Conservation (phyloP, 139 green algal genomes). For the Coelastrella sp. region DNA sequence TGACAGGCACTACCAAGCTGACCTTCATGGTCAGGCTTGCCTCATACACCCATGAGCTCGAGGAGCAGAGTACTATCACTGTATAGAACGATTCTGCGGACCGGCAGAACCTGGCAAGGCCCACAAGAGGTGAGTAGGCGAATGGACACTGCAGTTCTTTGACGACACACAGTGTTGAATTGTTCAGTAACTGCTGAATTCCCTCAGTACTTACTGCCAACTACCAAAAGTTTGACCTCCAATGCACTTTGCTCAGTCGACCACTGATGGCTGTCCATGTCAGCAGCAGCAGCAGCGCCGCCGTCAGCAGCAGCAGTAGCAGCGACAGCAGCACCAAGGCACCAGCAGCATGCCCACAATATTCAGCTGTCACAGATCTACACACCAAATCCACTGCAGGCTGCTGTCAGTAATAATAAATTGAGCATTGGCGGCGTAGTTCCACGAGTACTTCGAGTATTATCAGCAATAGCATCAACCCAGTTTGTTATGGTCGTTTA, state of each 20-base stretch:
- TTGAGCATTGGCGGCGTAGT: background rate
- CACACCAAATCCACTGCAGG: too few relatives aligned
- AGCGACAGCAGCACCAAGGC: too few relatives aligned
- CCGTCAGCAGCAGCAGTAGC: too few relatives aligned
- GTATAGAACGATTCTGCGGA: constrained; percentile 31
- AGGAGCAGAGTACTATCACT: constrained; percentile 1
- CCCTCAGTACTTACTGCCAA: background rate
- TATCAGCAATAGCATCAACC: background rate
- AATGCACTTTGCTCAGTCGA: too few relatives aligned
- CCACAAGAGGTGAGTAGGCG: background rate
- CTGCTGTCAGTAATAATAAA: too few relatives aligned
- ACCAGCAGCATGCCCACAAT: too few relatives aligned
- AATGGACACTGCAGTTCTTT: background rate
- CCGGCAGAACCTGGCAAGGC: constrained; percentile 18
- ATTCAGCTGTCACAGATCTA: too few relatives aligned
- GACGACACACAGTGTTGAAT: background rate
- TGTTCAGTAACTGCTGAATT: background rate
- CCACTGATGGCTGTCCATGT: too few relatives aligned
- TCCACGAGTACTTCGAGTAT: background rate
- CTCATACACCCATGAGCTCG: background rate
- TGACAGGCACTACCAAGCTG: background rate
- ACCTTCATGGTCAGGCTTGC: background rate
- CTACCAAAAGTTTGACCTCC: too few relatives aligned
- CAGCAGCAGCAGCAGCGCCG: too few relatives aligned
- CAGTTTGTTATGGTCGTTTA: too few relatives aligned